These are phyloP conservation scores for Flaveria robusta DNA, from an alignment of 129 eudicot genomes.

Conservation along the genomic window DNA sequence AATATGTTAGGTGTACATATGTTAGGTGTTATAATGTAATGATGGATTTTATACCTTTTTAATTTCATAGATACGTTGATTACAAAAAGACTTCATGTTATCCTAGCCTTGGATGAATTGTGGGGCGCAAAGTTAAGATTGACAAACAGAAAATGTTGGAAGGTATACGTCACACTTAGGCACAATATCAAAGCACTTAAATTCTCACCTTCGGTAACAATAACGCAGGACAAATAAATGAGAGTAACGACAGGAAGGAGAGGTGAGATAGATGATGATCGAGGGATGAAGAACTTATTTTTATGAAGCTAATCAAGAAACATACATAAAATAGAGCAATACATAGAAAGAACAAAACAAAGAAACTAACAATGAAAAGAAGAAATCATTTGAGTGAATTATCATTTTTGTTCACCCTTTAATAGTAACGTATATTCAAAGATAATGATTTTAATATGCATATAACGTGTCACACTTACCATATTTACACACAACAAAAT, in stretches of 20 bases:
- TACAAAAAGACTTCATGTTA: too few relatives aligned
- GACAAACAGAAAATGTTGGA: too few relatives aligned
- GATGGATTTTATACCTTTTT: too few relatives aligned
- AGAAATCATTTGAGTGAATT: background rate
- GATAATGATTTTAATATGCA: too few relatives aligned
- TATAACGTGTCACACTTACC: background rate
- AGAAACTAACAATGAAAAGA: background rate
- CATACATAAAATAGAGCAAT: background rate
- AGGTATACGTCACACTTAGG: too few relatives aligned
- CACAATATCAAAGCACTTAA: background rate
- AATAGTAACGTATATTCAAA: too few relatives aligned
- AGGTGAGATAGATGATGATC: background rate
- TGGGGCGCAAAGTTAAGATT: too few relatives aligned
- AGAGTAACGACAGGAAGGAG: background rate
- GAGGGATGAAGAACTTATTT: background rate
- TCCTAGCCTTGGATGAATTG: too few relatives aligned
- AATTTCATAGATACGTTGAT: too few relatives aligned
- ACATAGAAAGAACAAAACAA: background rate
- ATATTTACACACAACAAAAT: background rate
- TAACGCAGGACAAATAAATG: background rate
- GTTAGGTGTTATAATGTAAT: too few relatives aligned
- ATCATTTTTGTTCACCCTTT: background rate
- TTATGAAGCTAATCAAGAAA: background rate
- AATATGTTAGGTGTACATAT: too few relatives aligned
- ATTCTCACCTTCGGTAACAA: background rate